A percentile compares a stretch with the other conserved stretches of the same genome.
These are phyloP conservation scores for Paxillus rubicundulus DNA, from an alignment of 768 basidiomycete species.

Conservation along the genomic window DNA sequence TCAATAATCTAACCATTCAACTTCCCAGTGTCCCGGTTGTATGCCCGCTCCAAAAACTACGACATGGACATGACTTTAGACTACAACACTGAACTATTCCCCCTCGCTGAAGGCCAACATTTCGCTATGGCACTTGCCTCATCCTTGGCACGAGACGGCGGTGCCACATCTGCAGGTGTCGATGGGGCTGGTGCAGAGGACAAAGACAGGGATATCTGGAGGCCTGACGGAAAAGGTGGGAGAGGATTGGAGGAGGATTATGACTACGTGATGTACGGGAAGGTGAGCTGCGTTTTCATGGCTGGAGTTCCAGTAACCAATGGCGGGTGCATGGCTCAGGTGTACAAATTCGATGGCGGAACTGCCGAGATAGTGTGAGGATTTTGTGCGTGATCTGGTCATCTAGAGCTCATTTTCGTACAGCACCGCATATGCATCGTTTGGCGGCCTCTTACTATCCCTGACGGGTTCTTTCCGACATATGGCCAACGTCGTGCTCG, in stretches of 20 bases:
- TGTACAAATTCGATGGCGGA: slow-evolving; percentile 94
- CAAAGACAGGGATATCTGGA: slow-evolving; percentile 77
- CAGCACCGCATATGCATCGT: slow-evolving; percentile 95
- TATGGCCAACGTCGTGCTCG: slow-evolving; percentile 87
- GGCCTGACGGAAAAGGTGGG: slow-evolving; percentile 79
- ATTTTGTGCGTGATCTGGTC: not conserved
- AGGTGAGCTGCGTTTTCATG: slow-evolving; percentile 47
- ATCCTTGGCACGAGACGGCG: slow-evolving; percentile 60
- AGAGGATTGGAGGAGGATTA: slow-evolving; percentile 91
- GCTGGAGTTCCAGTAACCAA: slow-evolving; percentile 6
- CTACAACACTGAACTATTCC: slow-evolving; percentile 90
- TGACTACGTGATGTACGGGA: slow-evolving; percentile 99
- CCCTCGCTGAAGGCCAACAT: slow-evolving; percentile 60
- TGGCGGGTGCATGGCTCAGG: slow-evolving; percentile 41
- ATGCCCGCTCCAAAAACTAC: slow-evolving; percentile 86
- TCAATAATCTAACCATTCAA: slow-evolving; percentile 5
- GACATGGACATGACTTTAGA: slow-evolving; percentile 93
- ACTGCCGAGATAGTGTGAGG: slow-evolving; percentile 82
- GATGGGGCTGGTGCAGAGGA: slow-evolving; percentile 60
- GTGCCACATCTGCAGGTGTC: slow-evolving; percentile 41
- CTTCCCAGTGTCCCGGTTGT: slow-evolving; percentile 80
- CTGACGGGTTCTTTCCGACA: slow-evolving; percentile 90
- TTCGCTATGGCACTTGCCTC: slow-evolving; percentile 87
- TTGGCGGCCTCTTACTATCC: slow-evolving; percentile 93
- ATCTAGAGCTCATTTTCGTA: slow-evolving; percentile 1